Base-by-base conservation (phyloP, 345 rosid genomes). In the Linum tenue region DNA sequence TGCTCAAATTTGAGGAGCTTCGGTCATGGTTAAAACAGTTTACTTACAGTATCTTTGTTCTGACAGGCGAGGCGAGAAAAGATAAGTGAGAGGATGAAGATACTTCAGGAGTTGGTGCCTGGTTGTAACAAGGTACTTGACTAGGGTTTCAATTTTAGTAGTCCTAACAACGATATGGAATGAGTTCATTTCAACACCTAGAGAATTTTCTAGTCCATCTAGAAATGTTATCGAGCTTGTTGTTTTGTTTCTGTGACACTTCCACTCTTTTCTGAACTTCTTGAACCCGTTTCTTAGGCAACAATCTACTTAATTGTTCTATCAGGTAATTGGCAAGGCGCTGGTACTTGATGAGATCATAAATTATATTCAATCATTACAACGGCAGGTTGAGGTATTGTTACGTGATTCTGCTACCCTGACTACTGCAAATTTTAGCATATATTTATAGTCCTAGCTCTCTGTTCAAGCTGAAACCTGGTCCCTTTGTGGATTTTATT, bases 401-500 rank as follows among this genome's bases (percentile, higher is more conserved):
- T 22, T 57, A 3, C 37, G 5, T 17, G 3, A 2, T 57, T 37
- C 7, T 0, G 37, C 22, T 6, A 3, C 22, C 38, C 8, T 5
- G 31, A 22, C 31, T 22, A n/a, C 7, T 16, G 12, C 3, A 3
- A 7, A n/a, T 11, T 2, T 43, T 43, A 43, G 50, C 31, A 3
- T 6, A 14, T 4, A 2, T 17, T 7, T 36, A n/a, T 12, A 42
- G 39, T 17, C 16, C 59, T 40, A 16, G 8, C 15, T 6, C 5
- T 63, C 36, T 63, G 55, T 65, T 62, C 56, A 64, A 65, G 5
- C 56, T 69, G 55, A 71, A 58, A 59, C 9, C 35, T 6, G 37
- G 50, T 58, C 71, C 15, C 69, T 39, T 42, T 51, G 9, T 53
- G 7, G 17, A 61, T 73, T 76, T 56, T 59, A 14, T 66, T 63